Evolutionary conservation across 768 basidiomycete genomes (phyloP), one percentile per base, ranked within the genome.

Genomic region (Serpula lacrymans): DNA sequence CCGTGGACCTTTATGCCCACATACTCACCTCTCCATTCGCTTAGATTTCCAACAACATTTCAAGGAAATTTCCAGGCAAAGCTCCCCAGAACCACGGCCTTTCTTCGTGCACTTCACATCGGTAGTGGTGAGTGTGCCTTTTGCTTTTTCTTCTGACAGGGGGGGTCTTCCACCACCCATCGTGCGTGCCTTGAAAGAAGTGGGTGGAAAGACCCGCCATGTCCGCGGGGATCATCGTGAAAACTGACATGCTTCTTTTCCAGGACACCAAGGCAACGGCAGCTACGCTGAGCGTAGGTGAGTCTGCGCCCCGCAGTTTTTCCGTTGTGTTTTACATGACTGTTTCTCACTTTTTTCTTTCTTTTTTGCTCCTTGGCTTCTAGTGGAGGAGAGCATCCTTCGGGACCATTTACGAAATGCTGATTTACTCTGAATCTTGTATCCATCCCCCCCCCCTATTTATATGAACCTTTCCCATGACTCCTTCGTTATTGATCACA

Each of bases 11-110:
- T 38, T 21, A 21, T 49, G 34, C 55, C 41, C 47, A 43, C 30
- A 34, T 34, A 30, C 17, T 39, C 40, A n/a, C n/a, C n/a, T 34
- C 28, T 28, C 23, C 21, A 33, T 26, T 36, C 29, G 45, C 31
- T 4, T 45, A 89, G 87, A 88, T 59, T 87, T 90, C 61, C 80
- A 82, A 49, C 77, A 82, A 43, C 84, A 88, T 54, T 88, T 90
- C 61, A 84, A 77, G 54, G 86, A 88, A 39, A 83, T 87, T 26
- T 71, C 73, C 33, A 78, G 73, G 47, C 68, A 71, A 31, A 63
- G 72, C 47, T 86, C 86, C 1, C 81, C 83, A 10, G 68, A 75
- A 18, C 72, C 75, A 29, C 74, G 87, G 4, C 74, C 78, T 1
- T 86, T 86, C 59, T 83, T 78, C 49, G 71, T 81, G 38, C 82